Evolutionary conservation across 495 filamentous ascomycete species (phyloP).

Genomic region (Penicillium paxilli): DNA sequence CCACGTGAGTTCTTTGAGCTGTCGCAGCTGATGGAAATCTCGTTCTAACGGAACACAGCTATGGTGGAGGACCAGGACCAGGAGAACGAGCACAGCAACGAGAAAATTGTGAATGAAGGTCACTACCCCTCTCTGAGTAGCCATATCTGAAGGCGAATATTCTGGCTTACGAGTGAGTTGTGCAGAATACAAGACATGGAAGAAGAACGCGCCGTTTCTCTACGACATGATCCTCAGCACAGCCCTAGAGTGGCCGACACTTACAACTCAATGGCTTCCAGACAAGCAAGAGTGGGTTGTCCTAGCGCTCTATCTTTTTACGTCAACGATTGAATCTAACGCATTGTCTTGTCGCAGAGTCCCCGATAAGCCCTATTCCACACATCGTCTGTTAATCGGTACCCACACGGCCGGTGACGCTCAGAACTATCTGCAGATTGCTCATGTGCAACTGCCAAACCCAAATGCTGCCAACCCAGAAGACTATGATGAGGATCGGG

Average conservation of each 20-base stretch:
- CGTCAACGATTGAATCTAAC: constrained; percentile 13
- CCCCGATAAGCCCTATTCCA: constrained; percentile 81
- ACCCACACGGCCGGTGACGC: constrained; percentile 89
- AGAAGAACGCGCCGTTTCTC: constrained; percentile 98
- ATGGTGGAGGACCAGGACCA: constrained; percentile 55
- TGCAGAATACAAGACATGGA: constrained; percentile 99
- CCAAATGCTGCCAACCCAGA: constrained; percentile 66
- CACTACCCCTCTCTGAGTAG: constrained; percentile 6
- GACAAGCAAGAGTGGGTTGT: constrained; percentile 78
- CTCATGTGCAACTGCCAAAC: constrained; percentile 87
- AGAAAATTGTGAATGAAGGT: constrained; percentile 96
- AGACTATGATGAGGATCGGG: constrained; percentile 87
- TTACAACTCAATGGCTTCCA: constrained; percentile 97
- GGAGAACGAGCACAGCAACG: constrained; percentile 71
- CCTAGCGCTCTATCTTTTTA: background rate
- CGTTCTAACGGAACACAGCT: constrained; percentile 20
- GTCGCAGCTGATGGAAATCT: constrained; percentile 9
- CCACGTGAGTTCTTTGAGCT: constrained; percentile 13
- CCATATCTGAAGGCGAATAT: background rate
- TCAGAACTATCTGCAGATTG: constrained; percentile 93
- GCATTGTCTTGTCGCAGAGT: constrained; percentile 42
- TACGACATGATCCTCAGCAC: constrained; percentile 96
- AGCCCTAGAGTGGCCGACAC: constrained; percentile 95
- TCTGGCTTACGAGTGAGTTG: background rate
- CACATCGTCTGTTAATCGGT: constrained; percentile 87